phyloP scores from a whole-genome alignment of 768 basidiomycete species.

The Suillus paluster region DNA sequence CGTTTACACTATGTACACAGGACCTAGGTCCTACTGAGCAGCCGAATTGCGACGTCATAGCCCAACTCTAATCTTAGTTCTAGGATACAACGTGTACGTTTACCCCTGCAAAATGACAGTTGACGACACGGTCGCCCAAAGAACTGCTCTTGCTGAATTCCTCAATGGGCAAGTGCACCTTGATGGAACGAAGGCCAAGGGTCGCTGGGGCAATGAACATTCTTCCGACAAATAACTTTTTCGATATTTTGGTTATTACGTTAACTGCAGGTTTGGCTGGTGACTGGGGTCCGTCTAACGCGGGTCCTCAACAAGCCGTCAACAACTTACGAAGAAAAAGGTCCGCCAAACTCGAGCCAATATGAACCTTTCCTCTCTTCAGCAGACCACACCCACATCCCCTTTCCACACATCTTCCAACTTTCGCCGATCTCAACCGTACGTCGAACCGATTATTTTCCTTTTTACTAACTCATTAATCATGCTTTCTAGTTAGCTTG shows the following conservation, averaged over 20 bases:
- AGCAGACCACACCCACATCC: slow-evolving; percentile 39
- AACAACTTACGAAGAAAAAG: slow-evolving; percentile 45
- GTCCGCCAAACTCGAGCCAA: slow-evolving; percentile 56
- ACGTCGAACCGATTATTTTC: not conserved
- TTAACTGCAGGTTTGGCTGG: slow-evolving; percentile 9
- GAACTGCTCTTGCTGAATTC: too few species aligned
- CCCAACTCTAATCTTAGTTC: slow-evolving; percentile 11
- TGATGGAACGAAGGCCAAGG: not conserved
- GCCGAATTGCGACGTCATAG: slow-evolving; percentile 8
- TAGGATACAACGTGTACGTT: slow-evolving; percentile 13
- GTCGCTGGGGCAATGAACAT: not conserved
- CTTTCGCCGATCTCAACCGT: slow-evolving; percentile 20
- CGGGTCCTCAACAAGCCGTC: slow-evolving; percentile 27
- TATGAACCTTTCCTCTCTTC: slow-evolving; percentile 53
- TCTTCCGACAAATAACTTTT: not conserved
- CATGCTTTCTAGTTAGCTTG: slow-evolving; percentile 7
- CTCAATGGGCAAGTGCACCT: not conserved
- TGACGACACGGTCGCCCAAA: not conserved
- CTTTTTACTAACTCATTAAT: slow-evolving; percentile 16
- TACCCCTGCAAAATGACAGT: not conserved
- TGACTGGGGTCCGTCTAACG: slow-evolving; percentile 31
- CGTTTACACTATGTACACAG: not conserved
- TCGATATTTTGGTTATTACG: slow-evolving; percentile 17
- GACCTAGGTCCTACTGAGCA: too few species aligned
- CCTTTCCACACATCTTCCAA: slow-evolving; percentile 13